Base-by-base conservation (phyloP, 441 rosid species). In the Hura crepitans region DNA sequence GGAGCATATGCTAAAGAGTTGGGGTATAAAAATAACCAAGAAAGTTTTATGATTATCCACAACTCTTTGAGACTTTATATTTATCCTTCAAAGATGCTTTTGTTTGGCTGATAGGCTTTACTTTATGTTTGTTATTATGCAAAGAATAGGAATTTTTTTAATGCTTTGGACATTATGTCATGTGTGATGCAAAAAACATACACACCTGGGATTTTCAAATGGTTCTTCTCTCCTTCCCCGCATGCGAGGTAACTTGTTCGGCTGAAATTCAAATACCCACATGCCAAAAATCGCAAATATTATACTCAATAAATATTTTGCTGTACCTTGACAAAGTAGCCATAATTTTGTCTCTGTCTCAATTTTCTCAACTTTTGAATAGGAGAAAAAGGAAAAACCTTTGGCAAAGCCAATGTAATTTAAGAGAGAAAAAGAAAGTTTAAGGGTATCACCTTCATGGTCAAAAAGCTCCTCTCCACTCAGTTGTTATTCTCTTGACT, bases 181-280 rank as follows among this genome's bases (percentile, higher is more conserved):
- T 62, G 69, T 68, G 63, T 79, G 89, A 81, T 79, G 85, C 67
- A 81, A 82, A 47, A 35, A 78, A 63, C 65, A 75, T 59, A 76
- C 27, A 77, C 72, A 73, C 77, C 77, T 75, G 78, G 61, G 80
- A 77, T 59, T 58, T 81, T 56, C 72, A 70, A 81, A 65, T 54
- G 80, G 77, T 73, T 71, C 73, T 61, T 65, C 69, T 50, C 76
- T 62, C 53, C 72, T 74, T 77, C 74, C 74, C 74, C 81, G 71
- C 55, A 65, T 43, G 75, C 72, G 20, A 79, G 91, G 77, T 93
- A 81, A 83, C 97, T 87, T 89, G 94, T 82, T 79, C 79, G 27
- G 81, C 85, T 88, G 47, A 76, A 85, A 81, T 82, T 83, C 85
- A 80, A 77, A 84, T 61, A 49, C 77, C 72, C 89, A 84, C 90